These are phyloP conservation scores for Hypomontagnella submonticulosa DNA, from an alignment of 495 filamentous ascomycete species.

Conservation along the genomic window DNA sequence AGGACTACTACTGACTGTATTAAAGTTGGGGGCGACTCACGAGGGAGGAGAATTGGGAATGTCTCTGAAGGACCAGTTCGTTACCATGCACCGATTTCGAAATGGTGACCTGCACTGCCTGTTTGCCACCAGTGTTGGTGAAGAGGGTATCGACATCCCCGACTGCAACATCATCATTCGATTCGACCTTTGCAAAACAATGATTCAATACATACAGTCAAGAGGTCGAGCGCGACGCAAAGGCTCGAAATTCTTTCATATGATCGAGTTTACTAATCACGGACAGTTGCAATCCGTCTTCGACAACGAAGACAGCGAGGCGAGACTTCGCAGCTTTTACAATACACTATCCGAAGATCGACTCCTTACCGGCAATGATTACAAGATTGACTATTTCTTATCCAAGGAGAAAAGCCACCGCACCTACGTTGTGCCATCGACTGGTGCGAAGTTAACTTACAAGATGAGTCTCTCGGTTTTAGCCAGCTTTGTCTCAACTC, in stretches of 20 bases:
- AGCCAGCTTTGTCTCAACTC: slow-evolving; percentile 63
- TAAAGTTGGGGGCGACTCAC: slow-evolving; percentile 52
- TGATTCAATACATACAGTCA: slow-evolving; percentile 97
- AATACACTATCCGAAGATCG: slow-evolving; percentile 79
- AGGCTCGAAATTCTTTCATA: slow-evolving; percentile 83
- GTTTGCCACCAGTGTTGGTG: slow-evolving; percentile 90
- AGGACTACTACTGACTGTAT: slow-evolving; percentile 4
- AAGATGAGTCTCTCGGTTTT: slow-evolving; percentile 74
- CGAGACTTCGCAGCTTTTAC: slow-evolving; percentile 78
- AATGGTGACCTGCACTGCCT: slow-evolving; percentile 87
- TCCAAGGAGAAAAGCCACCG: slow-evolving; percentile 65
- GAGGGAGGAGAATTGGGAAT: slow-evolving; percentile 53
- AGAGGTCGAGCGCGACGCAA: slow-evolving; percentile 84
- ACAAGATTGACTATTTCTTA: slow-evolving; percentile 65
- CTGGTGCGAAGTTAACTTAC: slow-evolving; percentile 85
- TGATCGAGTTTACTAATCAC: slow-evolving; percentile 76
- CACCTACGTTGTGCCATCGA: slow-evolving; percentile 70
- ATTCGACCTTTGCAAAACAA: slow-evolving; percentile 89
- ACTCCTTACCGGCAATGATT: slow-evolving; percentile 70
- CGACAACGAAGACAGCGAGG: slow-evolving; percentile 65
- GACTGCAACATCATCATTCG: slow-evolving; percentile 92
- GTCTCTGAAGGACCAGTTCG: slow-evolving; percentile 78
- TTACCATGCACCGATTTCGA: slow-evolving; percentile 80
- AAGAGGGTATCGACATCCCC: slow-evolving; percentile 95
- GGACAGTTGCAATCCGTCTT: slow-evolving; percentile 65